Evolutionary conservation across 306 rosid species (phyloP).

Genomic region (Fragaria ananassa): DNA sequence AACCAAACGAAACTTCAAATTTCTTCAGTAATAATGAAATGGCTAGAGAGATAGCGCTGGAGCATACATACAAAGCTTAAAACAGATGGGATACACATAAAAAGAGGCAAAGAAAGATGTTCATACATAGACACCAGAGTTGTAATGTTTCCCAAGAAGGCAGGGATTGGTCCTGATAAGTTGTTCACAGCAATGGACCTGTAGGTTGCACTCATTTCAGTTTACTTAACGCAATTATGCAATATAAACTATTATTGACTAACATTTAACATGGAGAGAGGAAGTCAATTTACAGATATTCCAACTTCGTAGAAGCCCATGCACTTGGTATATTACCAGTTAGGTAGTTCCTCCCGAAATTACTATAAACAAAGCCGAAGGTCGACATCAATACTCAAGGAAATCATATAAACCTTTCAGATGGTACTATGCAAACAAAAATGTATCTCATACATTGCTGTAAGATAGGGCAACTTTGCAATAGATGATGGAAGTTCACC

Average conservation of each 20-base stretch:
- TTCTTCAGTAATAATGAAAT: background rate
- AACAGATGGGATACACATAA: no score
- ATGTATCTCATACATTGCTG: background rate
- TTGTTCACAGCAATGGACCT: conserved; percentile 18
- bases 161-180: conserved; percentile 28
- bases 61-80: background rate
- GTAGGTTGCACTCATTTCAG: conserved; percentile 3
- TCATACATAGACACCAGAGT: conserved; percentile 5
- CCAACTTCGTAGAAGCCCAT: conserved; percentile 6
- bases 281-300: background rate
- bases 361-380: background rate
- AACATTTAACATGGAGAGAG: no score
- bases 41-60: background rate
- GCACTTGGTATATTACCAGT: conserved; percentile 10
- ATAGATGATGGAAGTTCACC: conserved; percentile 10
- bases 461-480: conserved; percentile 8
- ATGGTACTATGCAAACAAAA: background rate
- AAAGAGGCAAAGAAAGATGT: no score
- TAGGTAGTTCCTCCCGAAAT: conserved; percentile 14
- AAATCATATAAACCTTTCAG: background rate
- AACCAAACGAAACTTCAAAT: background rate
- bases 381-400: no score
- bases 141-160: conserved; percentile 20
- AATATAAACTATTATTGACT: background rate
- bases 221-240: background rate